Evolutionary conservation across 169 alveolate species (phyloP), one percentile per base, ranked within the genome.

Genomic region (Plasmodium inui): DNA sequence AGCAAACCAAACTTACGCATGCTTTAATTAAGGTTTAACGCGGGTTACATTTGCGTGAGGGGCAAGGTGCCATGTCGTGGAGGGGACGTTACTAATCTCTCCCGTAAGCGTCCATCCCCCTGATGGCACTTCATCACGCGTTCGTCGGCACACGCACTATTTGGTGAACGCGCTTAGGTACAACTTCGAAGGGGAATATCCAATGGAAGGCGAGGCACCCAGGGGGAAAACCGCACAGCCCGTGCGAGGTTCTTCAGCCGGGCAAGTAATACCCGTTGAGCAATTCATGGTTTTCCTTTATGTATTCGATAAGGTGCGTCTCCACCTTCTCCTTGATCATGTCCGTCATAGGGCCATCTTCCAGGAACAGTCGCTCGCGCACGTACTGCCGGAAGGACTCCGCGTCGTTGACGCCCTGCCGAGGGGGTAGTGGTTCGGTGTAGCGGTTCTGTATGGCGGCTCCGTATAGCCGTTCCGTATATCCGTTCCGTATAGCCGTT

Each of bases 231-330:
- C 4, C 14, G 26, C 46, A 19, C 41, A 78, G 12, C 50, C 30
- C 32, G 34, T 81, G 26, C 7, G 70, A 30, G 14, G 19, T 9
- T 46, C 34, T 19, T 70, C 39, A 84, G 10, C 46, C 34, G 28
- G 92, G 83, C 53, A 84, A 22, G 74, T 84, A 84, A 55, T 84
- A 84, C 7, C 83, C 92, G 71, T 84, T 84, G 73, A 84, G 67
- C 73, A 70, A 39, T 39, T 84, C 84, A 14, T 72, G 44, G 28
- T 84, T 84, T 71, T 67, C 83, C 28, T 84, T 84, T 37, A 84
- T 84, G 55, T 70, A 84, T 22, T 84, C 92, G 10, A 67, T 39
- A 22, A 84, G 55, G 55, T 84, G 57, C 9, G 37, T 19, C 41
- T 84, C 83, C 5, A 84, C 92, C 17, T 84, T 44, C 22, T 84